Conservation (phyloP, 768 basidiomycete genomes). For the Amanita exitialis region DNA sequence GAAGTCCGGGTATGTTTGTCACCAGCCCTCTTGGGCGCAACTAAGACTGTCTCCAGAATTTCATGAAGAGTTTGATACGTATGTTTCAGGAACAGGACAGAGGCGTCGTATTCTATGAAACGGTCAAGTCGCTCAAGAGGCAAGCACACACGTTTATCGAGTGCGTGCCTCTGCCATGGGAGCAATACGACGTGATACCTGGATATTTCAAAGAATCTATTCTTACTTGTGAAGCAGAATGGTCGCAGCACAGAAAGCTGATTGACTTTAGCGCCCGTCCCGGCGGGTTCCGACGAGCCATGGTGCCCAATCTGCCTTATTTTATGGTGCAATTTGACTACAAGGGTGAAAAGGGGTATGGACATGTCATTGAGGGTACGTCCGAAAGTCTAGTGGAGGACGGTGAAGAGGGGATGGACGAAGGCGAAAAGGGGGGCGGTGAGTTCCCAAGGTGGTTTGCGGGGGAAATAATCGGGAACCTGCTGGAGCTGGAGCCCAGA, state of each 20-base stretch:
- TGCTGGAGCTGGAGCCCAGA: constrained; percentile 80
- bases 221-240: constrained; percentile 85
- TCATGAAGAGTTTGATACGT: constrained; percentile 89
- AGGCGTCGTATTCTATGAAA: constrained; percentile 94
- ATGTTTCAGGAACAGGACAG: constrained; percentile 92
- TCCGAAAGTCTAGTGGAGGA: constrained; percentile 56
- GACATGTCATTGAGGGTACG: constrained; percentile 94
- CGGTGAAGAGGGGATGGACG: constrained; percentile 50
- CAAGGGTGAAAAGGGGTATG: constrained; percentile 96
- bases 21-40: background rate
- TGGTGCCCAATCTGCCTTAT: constrained; percentile 96
- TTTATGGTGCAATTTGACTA: constrained; percentile 99
- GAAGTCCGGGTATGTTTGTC: constrained; percentile 73
- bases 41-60: constrained; percentile 32
- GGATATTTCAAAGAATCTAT: constrained; percentile 99
- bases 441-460: constrained; percentile 93
- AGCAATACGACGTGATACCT: constrained; percentile 76
- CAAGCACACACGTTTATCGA: constrained; percentile 94
- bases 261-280: constrained; percentile 88
- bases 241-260: constrained; percentile 97
- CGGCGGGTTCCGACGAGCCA: constrained; percentile 87
- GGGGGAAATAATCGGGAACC: constrained; percentile 86
- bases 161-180: constrained; percentile 88
- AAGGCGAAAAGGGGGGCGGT: constrained; percentile 84
- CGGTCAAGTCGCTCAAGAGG: constrained; percentile 74